Conservation (phyloP, 2,329 filamentous ascomycete genomes). For the Monilinia fructicola region DNA sequence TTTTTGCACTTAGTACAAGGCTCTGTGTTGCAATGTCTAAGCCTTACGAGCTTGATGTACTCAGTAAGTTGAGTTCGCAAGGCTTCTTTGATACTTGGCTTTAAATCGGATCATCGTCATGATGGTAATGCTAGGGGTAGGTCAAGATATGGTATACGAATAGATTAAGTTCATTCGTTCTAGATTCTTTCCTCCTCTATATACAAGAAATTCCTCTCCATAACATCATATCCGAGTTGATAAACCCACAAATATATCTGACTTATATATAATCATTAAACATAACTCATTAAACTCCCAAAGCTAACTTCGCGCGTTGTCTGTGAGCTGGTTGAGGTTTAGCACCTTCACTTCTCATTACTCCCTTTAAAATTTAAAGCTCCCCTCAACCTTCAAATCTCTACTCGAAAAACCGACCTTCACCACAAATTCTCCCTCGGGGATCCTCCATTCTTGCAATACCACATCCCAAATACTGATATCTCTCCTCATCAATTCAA, state of each 20-base stretch:
- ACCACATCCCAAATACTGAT: conserved; percentile 79
- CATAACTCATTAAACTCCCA: neutral
- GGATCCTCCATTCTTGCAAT: conserved; percentile 72
- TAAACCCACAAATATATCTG: neutral
- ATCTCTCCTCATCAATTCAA: conserved; percentile 73
- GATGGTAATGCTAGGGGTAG: too few relatives aligned
- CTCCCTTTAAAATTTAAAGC: neutral
- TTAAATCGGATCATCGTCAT: too few relatives aligned
- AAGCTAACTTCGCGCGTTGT: neutral
- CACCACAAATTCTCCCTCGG: conserved; percentile 27
- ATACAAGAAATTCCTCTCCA: too few relatives aligned
- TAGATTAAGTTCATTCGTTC: too few relatives aligned
- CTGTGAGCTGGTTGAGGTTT: too few relatives aligned
- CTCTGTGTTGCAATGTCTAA: too few relatives aligned
- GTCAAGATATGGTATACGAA: too few relatives aligned
- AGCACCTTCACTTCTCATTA: neutral
- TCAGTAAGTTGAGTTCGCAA: too few relatives aligned
- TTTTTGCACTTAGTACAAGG: too few relatives aligned
- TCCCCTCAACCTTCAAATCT: conserved; percentile 29
- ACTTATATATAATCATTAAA: neutral
- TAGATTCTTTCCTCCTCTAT: too few relatives aligned
- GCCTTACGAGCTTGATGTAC: too few relatives aligned
- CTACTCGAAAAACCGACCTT: conserved; percentile 32
- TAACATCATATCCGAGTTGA: neutral
- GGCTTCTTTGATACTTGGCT: too few relatives aligned